Percentiles rank a stretch among this genome's conserved stretches.
These are phyloP conservation scores for Xylariaceae sp. DNA, from an alignment of 2,329 filamentous ascomycete genomes.

Conservation along the genomic window DNA sequence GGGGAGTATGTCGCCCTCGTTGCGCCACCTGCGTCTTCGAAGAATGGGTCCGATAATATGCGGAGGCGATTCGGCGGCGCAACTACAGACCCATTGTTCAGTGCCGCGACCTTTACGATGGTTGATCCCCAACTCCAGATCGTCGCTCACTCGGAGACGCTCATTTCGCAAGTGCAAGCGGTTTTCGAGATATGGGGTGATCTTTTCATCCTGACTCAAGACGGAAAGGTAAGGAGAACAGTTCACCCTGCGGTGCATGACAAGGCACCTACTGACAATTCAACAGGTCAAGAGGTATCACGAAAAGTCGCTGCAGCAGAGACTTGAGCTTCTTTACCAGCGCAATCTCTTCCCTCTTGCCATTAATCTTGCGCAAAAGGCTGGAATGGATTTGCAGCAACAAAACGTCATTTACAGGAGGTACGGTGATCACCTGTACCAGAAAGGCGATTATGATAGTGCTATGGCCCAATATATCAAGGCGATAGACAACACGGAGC, in stretches of 20 bases:
- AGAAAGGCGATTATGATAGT: conserved; percentile 91
- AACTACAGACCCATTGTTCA: conserved; percentile 73
- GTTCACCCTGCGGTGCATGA: background rate
- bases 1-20: conserved; percentile 83
- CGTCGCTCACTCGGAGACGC: conserved; percentile 79
- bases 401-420: conserved; percentile 89
- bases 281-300: conserved; percentile 75
- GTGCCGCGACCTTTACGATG: conserved; percentile 80
- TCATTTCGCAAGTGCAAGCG: conserved; percentile 72
- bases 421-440: conserved; percentile 91
- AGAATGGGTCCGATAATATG: conserved; percentile 53
- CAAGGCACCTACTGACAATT: conserved; percentile 22
- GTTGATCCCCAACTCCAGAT: conserved; percentile 90
- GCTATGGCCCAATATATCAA: conserved; percentile 99
- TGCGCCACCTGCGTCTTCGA: conserved; percentile 62
- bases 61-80: conserved; percentile 67
- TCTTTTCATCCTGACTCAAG: conserved; percentile 80
- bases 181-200: conserved; percentile 88
- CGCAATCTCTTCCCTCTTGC: conserved; percentile 88
- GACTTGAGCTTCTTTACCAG: conserved; percentile 88
- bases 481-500: conserved; percentile 92
- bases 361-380: conserved; percentile 87
- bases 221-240: conserved; percentile 69
- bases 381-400: conserved; percentile 71
- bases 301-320: conserved; percentile 84